Percentiles rank a stretch among this genome's conserved stretches.
phyloP scores from a whole-genome alignment of 176 grass and related monocot species.

The Thinopyrum elongatum region DNA sequence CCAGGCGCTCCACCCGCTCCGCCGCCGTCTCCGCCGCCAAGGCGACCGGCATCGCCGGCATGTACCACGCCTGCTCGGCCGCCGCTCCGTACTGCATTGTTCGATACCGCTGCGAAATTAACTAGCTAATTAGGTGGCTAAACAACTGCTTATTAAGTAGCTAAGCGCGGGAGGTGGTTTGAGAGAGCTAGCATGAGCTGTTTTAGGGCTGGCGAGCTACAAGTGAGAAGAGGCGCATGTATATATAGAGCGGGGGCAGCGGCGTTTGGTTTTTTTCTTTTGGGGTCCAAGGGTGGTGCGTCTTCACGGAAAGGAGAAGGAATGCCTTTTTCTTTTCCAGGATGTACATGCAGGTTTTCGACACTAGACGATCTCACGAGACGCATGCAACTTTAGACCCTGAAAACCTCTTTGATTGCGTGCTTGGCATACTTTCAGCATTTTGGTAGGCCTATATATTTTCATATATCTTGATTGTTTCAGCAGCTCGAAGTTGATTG shows the following conservation, averaged over 20 bases:
- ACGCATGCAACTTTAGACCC: not conserved
- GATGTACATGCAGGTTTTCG: not conserved
- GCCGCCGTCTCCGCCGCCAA: constrained; percentile 50
- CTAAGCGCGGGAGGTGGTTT: not conserved
- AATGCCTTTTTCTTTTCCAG: not conserved
- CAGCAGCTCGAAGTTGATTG: too few species aligned
- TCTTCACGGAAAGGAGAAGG: not conserved
- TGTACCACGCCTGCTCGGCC: constrained; percentile 73
- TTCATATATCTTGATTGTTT: not conserved
- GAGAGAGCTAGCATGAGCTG: constrained; percentile 17
- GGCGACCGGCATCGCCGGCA: constrained; percentile 16
- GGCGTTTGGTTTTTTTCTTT: constrained; percentile 8
- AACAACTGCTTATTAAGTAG: not conserved
- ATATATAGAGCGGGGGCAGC: constrained; percentile 60
- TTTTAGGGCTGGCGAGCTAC: constrained; percentile 38
- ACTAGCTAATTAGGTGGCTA: not conserved
- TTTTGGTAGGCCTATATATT: not conserved
- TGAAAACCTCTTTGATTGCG: not conserved
- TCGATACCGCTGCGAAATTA: not conserved
- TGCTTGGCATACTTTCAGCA: not conserved
- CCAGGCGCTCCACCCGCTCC: constrained; percentile 82
- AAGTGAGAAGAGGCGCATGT: not conserved
- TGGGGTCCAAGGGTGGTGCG: not conserved
- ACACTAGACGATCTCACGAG: not conserved
- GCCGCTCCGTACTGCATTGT: constrained; percentile 91